Evolutionary conservation across 257 asterid genomes (phyloP), one percentile per base, ranked within the genome.

Genomic region (Ligustrum vulgare): DNA sequence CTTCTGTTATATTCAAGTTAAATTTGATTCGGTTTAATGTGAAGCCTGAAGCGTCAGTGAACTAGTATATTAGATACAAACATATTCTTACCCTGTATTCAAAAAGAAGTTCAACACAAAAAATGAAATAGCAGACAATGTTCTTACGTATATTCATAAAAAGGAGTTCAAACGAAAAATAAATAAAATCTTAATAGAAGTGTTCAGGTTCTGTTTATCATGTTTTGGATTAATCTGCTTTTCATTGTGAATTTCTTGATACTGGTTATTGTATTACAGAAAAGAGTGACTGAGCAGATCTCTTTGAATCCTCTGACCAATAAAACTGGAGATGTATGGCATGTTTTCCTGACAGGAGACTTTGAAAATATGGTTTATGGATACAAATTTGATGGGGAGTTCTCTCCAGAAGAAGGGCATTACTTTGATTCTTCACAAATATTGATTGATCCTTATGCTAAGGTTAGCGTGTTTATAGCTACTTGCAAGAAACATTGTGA

Each of bases 251-350:
- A 34, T n/a, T 73, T 77, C 37, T 62, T 41, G 70, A 39, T 22
- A 33, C 36, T 28, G 54, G 11, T 70, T 72, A 43, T 34, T 67
- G 3, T 71, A 62, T 49, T 84, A 85, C 96, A 94, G 99, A 87
- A 87, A 79, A 93, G 87, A 78, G 97, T 93, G 88, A 84, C 88
- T 10, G 92, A 90, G 86, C 84, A 93, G 84, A 91, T 93, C 62
- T 73, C 66, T 73, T 80, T 94, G 64, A 83, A 86, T 86, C 97
- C 96, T 20, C 65, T 83, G 72, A 89, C 79, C 54, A 91, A 95
- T 76, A 95, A 74, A 86, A 95, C 99, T 23, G 99, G 99, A 80
- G 99, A 91, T 77, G 93, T 93, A 49, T 95, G 99, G 99, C 99
- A 95, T 67, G 89, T 91, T 35, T 88, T 91, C 78, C 74, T 95